Evolutionary conservation across 2,329 filamentous ascomycete genomes (phyloP).

Genomic region (Lasiodiplodia sp.): DNA sequence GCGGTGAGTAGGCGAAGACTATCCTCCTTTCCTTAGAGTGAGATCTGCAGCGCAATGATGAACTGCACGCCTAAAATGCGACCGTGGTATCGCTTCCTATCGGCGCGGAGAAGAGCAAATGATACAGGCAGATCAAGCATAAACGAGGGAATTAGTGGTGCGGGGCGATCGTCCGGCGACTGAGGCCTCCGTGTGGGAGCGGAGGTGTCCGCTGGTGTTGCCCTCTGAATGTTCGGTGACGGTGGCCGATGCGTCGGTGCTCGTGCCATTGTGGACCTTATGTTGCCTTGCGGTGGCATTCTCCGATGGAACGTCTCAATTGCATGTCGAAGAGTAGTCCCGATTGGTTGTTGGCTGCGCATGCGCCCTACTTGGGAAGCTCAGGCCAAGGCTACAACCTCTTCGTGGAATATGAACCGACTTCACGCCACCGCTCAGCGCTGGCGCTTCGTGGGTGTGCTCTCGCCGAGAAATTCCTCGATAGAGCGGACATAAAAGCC

Average conservation of each 20-base stretch:
- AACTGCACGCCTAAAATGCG: slow-evolving; percentile 11
- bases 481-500: slow-evolving; percentile 21
- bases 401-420: not conserved
- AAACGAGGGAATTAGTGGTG: not conserved
- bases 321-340: not conserved
- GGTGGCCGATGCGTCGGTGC: not conserved
- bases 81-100: slow-evolving; percentile 13
- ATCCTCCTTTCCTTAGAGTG: slow-evolving; percentile 22
- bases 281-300: not conserved
- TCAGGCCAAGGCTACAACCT: not conserved
- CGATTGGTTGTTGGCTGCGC: not conserved
- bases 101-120: not conserved
- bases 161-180: slow-evolving; percentile 2
- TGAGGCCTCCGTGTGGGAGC: not conserved
- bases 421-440: not conserved
- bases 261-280: slow-evolving; percentile 8
- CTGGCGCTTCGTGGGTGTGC: not conserved
- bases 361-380: not conserved
- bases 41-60: slow-evolving; percentile 14
- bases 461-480: slow-evolving; percentile 16
- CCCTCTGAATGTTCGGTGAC: not conserved
- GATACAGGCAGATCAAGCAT: not conserved
- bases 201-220: not conserved
- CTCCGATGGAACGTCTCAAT: not conserved
- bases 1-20: slow-evolving; percentile 1